These are phyloP conservation scores for Lunasporangiospora selenospora DNA, from an alignment of 192 early-diverging fungal genomes.

Conservation along the genomic window DNA sequence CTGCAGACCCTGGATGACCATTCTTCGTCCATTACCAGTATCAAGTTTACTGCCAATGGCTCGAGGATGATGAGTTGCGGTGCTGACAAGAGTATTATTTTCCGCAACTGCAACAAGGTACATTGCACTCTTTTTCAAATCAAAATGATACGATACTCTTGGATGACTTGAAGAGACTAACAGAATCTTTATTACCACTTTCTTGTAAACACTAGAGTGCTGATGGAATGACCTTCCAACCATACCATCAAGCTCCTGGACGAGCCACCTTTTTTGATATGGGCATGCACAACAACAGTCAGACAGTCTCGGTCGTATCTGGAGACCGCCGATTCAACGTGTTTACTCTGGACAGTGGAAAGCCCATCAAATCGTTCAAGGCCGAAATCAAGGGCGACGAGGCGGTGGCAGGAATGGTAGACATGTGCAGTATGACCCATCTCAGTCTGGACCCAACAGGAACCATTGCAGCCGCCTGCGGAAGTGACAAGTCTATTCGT, in stretches of 20 bases:
- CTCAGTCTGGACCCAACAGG: conserved; percentile 75
- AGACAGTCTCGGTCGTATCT: conserved; percentile 66
- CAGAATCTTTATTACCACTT: background rate
- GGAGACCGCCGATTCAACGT: conserved; percentile 75
- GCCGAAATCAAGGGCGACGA: conserved; percentile 55
- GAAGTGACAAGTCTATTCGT: conserved; percentile 73
- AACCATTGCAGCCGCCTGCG: conserved; percentile 65
- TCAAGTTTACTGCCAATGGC: conserved; percentile 72
- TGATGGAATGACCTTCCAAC: conserved; percentile 47
- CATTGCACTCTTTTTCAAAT: background rate
- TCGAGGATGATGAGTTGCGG: conserved; percentile 75
- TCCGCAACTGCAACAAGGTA: conserved; percentile 56
- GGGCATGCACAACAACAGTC: conserved; percentile 59
- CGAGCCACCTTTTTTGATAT: conserved; percentile 80
- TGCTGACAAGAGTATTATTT: conserved; percentile 85
- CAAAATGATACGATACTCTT: background rate
- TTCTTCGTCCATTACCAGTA: conserved; percentile 79
- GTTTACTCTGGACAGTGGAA: conserved; percentile 68
- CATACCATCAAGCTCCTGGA: conserved; percentile 74
- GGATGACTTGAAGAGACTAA: background rate
- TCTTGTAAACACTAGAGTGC: conserved; percentile 8
- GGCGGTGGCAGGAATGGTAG: conserved; percentile 50
- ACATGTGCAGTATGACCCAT: conserved; percentile 65
- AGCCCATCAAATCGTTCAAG: conserved; percentile 63
- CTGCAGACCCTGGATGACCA: conserved; percentile 86